Base-by-base conservation (phyloP, 139 green algal species). In the Ettlia oleoabundans region DNA sequence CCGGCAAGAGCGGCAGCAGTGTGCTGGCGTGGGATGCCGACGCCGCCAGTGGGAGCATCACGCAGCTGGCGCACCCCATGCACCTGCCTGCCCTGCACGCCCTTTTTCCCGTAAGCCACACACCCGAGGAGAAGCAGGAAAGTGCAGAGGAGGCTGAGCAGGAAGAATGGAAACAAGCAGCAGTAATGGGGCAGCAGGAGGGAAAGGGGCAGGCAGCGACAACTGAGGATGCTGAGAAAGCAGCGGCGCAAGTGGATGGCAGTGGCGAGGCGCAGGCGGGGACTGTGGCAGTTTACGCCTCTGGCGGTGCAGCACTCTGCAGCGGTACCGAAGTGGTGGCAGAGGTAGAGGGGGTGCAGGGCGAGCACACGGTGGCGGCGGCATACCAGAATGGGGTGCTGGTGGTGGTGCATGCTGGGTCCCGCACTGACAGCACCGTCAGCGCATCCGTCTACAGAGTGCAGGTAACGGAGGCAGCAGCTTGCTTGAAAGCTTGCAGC, bases 21-120 rank as follows among this genome's bases (percentile, higher is more conserved):
- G 32, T 86, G 64, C 81, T 86, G 21, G 62, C 55, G 0, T 86
- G 81, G 81, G 41, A 13, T 6, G 38, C 37, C 1, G 53, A 72
- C 28, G 51, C 62, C 40, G 43, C n/a, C 8, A 68, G 33, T 28
- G 81, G 71, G 37, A 86, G 51, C 6, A 65, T 86, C 9, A 47
- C 37, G 0, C 10, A 72, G 62, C 47, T 82, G 3, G 58, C 71
- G 9, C 37, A 33, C 7, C 58, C 66, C 7, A 35, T 81, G 24
- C 58, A 73, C n/a, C 66, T 86, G 40, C 65, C 71, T 1, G 15
- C 51, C 21, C 32, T 86, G 62, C 65, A 79, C 10, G 15, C 53
- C 2, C 37, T 86, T 8, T 78, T 82, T 58, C 55, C 81, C 2
- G 24, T 85, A 15, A 71, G 35, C 69, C 21, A 43, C 37, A 66